Base-by-base conservation (phyloP, 2,329 filamentous ascomycete genomes). In the Cryphonectria nitschkei region DNA sequence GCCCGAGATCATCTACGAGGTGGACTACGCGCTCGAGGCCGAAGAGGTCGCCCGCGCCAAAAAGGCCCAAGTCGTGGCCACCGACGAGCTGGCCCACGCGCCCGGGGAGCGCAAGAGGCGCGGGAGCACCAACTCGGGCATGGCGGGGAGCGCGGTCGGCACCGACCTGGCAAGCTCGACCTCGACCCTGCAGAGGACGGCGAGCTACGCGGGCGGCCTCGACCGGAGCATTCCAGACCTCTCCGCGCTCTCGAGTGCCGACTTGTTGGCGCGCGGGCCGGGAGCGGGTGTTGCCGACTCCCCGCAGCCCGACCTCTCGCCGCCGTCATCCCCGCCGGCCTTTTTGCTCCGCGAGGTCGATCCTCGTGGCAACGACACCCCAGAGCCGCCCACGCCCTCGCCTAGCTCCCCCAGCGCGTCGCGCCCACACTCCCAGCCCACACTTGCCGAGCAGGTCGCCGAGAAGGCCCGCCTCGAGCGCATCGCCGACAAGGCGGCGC, bases 1-100 rank as follows among this genome's bases (percentile, higher is more conserved):
- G 81, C 90, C 92, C 2, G 91, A 95, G 78, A 92, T 97, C 73
- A 90, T 96, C 75, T 91, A 92, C 77, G 91, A 93, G 74, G 94
- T 97, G 3, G 90, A 93, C 67, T 88, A 91, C 75, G 88, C 90
- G 68, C 85, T 93, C 60, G 89, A 92, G 75, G 87, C 87, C 37
- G 90, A 93, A 74, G 87, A 90, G 73, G 83, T 91, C 13, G 76
- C 78, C 16, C 76, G 76, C 22, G 77, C 75, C 52, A 80, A 78
- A 71, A 73, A 71, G 52, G 74, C 71, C 9, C 77, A 78, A 68
- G 69, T 34, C 32, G 67, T 39, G 8, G 71, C 71, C 8, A 67
- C 68, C n/a, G 71, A 69, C 22, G 71, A 73, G 14, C 67, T 73
- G 34, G 67, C 67, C 52, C 71, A 73, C 26, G 71, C 29, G 43